Conservation (phyloP, 2,329 filamentous ascomycete genomes). For the Pseudopyricularia cyperi region DNA sequence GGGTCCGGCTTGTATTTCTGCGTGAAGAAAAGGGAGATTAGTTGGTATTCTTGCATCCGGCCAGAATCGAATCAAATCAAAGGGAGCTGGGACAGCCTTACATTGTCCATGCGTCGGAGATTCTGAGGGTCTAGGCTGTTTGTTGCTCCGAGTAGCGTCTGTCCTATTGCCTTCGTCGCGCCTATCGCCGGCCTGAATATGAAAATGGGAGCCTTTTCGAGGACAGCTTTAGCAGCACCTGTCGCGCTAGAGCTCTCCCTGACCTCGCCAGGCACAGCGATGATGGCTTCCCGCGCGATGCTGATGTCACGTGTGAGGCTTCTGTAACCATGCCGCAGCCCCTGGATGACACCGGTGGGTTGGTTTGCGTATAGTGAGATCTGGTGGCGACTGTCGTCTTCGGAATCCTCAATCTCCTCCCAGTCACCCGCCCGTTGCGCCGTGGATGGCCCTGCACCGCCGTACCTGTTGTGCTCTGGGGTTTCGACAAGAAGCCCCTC, state of each 20-base stretch:
- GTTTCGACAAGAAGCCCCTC: constrained; percentile 59
- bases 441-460: constrained; percentile 22
- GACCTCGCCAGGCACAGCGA: constrained; percentile 84
- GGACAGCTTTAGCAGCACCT: constrained; percentile 66
- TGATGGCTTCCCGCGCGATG: constrained; percentile 77
- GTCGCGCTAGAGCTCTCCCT: constrained; percentile 75
- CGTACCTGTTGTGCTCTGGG: constrained; percentile 9
- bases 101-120: constrained; percentile 71
- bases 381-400: constrained; percentile 60
- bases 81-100: constrained; percentile 68
- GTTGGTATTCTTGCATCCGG: background rate
- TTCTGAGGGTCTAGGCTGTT: constrained; percentile 83
- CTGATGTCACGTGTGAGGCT: constrained; percentile 81
- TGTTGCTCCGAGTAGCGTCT: constrained; percentile 81
- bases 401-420: constrained; percentile 44
- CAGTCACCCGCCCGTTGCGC: constrained; percentile 15
- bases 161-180: constrained; percentile 74
- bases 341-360: constrained; percentile 77
- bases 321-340: constrained; percentile 68
- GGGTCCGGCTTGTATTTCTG: background rate
- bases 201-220: constrained; percentile 78
- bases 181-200: constrained; percentile 85
- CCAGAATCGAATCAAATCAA: background rate
- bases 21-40: background rate
- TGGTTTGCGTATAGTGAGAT: constrained; percentile 92